These are phyloP conservation scores for Chaetothyriales sp. DNA, from an alignment of 2,329 filamentous ascomycete genomes.

Conservation along the genomic window DNA sequence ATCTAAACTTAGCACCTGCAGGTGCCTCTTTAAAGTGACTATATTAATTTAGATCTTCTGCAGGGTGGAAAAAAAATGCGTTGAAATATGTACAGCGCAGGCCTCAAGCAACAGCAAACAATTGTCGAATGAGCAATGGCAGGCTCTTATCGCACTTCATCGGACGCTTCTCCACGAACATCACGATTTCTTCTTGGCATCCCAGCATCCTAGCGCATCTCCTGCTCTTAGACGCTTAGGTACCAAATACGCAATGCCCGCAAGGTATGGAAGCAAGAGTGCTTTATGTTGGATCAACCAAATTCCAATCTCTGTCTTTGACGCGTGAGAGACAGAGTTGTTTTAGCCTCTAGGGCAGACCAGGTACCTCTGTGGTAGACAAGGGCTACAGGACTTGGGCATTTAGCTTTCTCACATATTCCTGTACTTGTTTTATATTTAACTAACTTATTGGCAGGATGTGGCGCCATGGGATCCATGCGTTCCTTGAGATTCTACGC, in stretches of 20 bases:
- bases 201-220: conserved; percentile 69
- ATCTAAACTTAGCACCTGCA: conserved; percentile 8
- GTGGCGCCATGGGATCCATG: conserved; percentile 89
- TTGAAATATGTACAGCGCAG: conserved; percentile 52
- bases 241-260: conserved; percentile 79
- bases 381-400: background rate
- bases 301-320: background rate
- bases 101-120: conserved; percentile 21
- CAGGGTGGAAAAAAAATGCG: conserved; percentile 66
- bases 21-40: conserved; percentile 58
- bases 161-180: conserved; percentile 69
- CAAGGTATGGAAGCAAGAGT: conserved; percentile 21
- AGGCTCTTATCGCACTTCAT: conserved; percentile 69
- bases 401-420: background rate
- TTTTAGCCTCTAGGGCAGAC: background rate
- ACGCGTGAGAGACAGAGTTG: background rate
- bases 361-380: no score
- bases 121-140: conserved; percentile 60
- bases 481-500: conserved; percentile 63
- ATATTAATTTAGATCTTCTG: conserved; percentile 29
- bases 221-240: conserved; percentile 54
- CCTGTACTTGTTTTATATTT: accelerated
- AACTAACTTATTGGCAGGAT: conserved; percentile 38
- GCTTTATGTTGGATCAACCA: background rate
- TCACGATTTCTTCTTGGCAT: conserved; percentile 75